Percentiles rank a stretch among this genome's conserved stretches.
These are phyloP conservation scores for Tylopilus sp. DNA, from an alignment of 768 basidiomycete genomes.

Conservation along the genomic window DNA sequence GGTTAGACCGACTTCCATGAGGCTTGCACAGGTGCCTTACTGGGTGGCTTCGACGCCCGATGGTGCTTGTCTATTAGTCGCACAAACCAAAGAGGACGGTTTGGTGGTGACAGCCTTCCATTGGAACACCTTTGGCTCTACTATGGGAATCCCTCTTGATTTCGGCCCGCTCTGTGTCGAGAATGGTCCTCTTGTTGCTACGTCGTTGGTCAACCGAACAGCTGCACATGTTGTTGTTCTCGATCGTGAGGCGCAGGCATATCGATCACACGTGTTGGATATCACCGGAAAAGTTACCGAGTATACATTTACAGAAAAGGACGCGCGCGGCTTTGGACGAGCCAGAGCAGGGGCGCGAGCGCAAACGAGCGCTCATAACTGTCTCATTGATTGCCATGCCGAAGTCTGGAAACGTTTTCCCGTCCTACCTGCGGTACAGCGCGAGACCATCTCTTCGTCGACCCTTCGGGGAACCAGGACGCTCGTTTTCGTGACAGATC, in stretches of 20 bases:
- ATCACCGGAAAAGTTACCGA: slow-evolving; percentile 56
- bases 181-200: slow-evolving; percentile 28
- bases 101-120: slow-evolving; percentile 42
- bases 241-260: slow-evolving; percentile 29
- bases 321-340: slow-evolving; percentile 16
- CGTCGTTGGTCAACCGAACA: slow-evolving; percentile 43
- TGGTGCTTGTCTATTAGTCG: slow-evolving; percentile 47
- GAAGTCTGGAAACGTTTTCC: slow-evolving; percentile 64
- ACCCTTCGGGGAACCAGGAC: slow-evolving; percentile 31
- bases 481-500: slow-evolving; percentile 44
- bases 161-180: slow-evolving; percentile 26
- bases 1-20: slow-evolving; percentile 44
- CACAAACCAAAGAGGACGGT: slow-evolving; percentile 18
- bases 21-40: slow-evolving; percentile 33
- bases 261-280: slow-evolving; percentile 43
- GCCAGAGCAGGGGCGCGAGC: neutral
- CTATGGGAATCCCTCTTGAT: slow-evolving; percentile 40
- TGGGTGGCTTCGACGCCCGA: slow-evolving; percentile 46
- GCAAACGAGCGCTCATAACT: slow-evolving; percentile 40
- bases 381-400: slow-evolving; percentile 49
- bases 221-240: slow-evolving; percentile 43
- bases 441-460: slow-evolving; percentile 39
- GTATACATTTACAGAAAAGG: slow-evolving; percentile 50
- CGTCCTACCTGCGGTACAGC: slow-evolving; percentile 49
- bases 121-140: slow-evolving; percentile 54